phyloP scores from a whole-genome alignment of 257 asterid genomes.

The Solanum arcanum region DNA sequence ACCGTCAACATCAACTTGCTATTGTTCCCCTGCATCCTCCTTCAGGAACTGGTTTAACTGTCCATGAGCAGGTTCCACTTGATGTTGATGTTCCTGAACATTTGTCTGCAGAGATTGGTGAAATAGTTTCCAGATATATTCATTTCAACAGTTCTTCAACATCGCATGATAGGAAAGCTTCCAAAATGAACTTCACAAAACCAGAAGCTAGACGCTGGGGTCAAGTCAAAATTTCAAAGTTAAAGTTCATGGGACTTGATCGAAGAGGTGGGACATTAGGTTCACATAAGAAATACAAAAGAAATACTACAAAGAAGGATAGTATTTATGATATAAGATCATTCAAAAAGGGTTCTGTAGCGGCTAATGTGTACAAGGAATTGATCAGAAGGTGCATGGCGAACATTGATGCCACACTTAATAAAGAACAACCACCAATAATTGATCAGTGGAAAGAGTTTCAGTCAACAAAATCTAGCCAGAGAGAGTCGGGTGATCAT shows the following conservation, averaged over 20 bases:
- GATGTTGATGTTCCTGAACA: constrained; percentile 27
- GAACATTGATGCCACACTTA: constrained; percentile 71
- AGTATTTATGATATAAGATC: constrained; percentile 77
- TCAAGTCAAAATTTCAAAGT: constrained; percentile 18
- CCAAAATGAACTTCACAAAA: constrained; percentile 21
- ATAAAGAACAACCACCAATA: constrained; percentile 57
- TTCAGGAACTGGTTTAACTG: constrained; percentile 6
- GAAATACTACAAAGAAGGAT: constrained; percentile 35
- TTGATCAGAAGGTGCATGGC: constrained; percentile 71
- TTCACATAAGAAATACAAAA: constrained; percentile 17
- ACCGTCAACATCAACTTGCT: constrained; percentile 16
- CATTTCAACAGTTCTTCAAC: constrained; percentile 41
- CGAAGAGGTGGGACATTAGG: constrained; percentile 23
- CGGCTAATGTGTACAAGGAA: constrained; percentile 79
- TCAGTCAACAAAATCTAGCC: constrained; percentile 30
- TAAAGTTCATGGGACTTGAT: constrained; percentile 37
- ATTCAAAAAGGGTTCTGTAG: constrained; percentile 58
- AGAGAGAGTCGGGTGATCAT: constrained; percentile 24
- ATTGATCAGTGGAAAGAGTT: constrained; percentile 81
- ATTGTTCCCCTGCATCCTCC: constrained; percentile 17
- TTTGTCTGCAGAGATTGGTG: constrained; percentile 28
- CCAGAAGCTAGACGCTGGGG: constrained; percentile 3
- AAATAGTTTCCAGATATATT: constrained; percentile 44
- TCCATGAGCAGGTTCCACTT: constrained; percentile 12
- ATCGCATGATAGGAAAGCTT: constrained; percentile 24